A percentile compares a stretch with the other conserved stretches of the same genome.
phyloP scores from a whole-genome alignment of 2,329 filamentous ascomycete genomes.

The Dryadomyces quercus-mongolicae region DNA sequence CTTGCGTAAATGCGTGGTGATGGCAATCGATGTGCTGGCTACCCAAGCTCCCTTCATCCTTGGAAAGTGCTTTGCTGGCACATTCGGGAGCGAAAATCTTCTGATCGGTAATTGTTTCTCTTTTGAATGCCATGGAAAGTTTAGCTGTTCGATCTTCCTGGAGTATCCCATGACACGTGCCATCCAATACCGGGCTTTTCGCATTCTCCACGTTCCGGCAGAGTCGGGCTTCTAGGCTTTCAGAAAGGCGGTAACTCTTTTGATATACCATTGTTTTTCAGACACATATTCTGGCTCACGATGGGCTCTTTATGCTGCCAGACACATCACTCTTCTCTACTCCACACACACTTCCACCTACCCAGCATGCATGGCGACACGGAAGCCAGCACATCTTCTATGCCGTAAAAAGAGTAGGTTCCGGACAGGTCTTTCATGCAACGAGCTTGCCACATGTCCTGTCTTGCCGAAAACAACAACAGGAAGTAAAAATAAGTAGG shows the following conservation, averaged over 20 bases:
- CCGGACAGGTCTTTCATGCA: background rate
- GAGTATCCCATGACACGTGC: background rate
- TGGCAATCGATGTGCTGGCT: background rate
- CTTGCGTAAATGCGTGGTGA: background rate
- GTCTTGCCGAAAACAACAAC: background rate
- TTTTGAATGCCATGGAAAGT: background rate
- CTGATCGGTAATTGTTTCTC: background rate
- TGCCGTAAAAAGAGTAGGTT: background rate
- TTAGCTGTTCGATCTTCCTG: background rate
- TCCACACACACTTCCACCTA: background rate
- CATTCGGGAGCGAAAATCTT: background rate
- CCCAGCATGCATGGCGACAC: background rate
- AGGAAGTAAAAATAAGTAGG: background rate
- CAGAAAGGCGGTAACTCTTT: background rate
- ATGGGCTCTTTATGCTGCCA: background rate
- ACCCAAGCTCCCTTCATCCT: constrained; percentile 2
- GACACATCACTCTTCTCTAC: background rate
- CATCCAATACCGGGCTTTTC: background rate
- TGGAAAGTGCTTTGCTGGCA: constrained; percentile 8
- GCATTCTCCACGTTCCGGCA: background rate
- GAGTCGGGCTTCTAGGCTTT: background rate
- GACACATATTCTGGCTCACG: background rate
- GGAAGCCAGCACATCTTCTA: background rate
- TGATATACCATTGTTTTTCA: background rate
- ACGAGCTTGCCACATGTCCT: background rate